These are phyloP conservation scores for Phlyctochytrium planicorne DNA, from an alignment of 192 early-diverging fungal species.

Conservation along the genomic window DNA sequence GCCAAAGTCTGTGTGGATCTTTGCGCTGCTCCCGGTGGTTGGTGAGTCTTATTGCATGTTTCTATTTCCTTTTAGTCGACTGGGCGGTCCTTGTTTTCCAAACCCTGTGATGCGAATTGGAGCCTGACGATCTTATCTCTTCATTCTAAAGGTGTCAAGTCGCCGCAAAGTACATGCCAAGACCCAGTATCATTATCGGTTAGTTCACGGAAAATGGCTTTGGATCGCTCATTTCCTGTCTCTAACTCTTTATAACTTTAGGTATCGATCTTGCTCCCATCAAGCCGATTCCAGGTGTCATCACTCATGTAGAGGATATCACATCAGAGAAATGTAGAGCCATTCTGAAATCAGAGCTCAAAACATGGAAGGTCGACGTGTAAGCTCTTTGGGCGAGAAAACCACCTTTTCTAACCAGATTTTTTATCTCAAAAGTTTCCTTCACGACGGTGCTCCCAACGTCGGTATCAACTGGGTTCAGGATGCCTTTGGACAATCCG, in stretches of 20 bases:
- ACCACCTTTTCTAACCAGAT: no score
- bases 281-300: slow-evolving; percentile 92
- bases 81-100: slow-evolving; percentile 16
- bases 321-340: slow-evolving; percentile 90
- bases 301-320: slow-evolving; percentile 96
- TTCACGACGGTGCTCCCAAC: slow-evolving; percentile 99
- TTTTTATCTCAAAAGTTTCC: no score
- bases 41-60: slow-evolving; percentile 46
- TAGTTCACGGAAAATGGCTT: slow-evolving; percentile 3
- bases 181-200: slow-evolving; percentile 87
- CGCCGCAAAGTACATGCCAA: slow-evolving; percentile 97
- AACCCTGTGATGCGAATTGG: background rate
- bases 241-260: background rate
- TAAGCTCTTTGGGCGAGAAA: slow-evolving; percentile 32
- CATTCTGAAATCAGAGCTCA: slow-evolving; percentile 83
- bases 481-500: slow-evolving; percentile 95
- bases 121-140: background rate
- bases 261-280: slow-evolving; percentile 93
- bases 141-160: slow-evolving; percentile 73
- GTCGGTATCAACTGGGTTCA: slow-evolving; percentile 95
- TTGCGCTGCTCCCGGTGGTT: slow-evolving; percentile 98
- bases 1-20: slow-evolving; percentile 90
- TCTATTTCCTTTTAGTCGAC: background rate
- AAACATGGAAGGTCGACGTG: slow-evolving; percentile 99
- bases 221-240: no score